Percentiles rank a stretch among this genome's conserved stretches.
These are phyloP conservation scores for Fistulifera solaris DNA, from an alignment of 108 stramenopile genomes.

Conservation along the genomic window DNA sequence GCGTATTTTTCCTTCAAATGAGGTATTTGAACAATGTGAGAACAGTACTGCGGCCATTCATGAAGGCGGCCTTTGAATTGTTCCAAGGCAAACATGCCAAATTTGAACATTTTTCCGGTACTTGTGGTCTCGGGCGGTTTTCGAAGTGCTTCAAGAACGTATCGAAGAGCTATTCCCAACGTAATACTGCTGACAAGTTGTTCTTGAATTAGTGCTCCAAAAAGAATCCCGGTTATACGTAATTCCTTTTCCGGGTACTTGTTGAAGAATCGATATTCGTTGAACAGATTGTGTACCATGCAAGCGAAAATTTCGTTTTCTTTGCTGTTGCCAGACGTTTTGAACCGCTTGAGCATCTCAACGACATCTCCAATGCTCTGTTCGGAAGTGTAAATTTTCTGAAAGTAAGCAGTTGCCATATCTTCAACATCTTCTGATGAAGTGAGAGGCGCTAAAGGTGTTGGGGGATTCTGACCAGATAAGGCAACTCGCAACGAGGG, in stretches of 20 bases:
- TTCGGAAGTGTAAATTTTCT: slow-evolving; percentile 94
- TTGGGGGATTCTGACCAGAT: slow-evolving; percentile 10
- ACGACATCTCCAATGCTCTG: slow-evolving; percentile 92
- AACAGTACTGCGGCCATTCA: slow-evolving; percentile 99
- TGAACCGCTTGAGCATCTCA: slow-evolving; percentile 93
- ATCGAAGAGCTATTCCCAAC: slow-evolving; percentile 95
- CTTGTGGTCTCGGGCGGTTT: slow-evolving; percentile 69
- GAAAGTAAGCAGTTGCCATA: slow-evolving; percentile 92
- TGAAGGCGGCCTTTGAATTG: slow-evolving; percentile 92
- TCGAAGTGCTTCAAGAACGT: slow-evolving; percentile 95
- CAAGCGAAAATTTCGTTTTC: slow-evolving; percentile 98
- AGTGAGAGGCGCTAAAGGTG: slow-evolving; percentile 2
- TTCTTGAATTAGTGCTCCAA: slow-evolving; percentile 95
- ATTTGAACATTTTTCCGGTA: slow-evolving; percentile 95
- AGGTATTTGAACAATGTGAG: slow-evolving; percentile 95
- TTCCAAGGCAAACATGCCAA: slow-evolving; percentile 97
- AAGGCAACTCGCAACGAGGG: slow-evolving; percentile 38
- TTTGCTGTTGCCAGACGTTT: slow-evolving; percentile 75
- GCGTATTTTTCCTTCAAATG: slow-evolving; percentile 86
- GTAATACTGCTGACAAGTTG: slow-evolving; percentile 97
- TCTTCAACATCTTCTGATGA: slow-evolving; percentile 89
- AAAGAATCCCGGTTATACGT: slow-evolving; percentile 96
- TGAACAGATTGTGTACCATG: slow-evolving; percentile 98
- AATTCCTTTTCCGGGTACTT: slow-evolving; percentile 98
- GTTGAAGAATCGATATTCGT: slow-evolving; percentile 98